phyloP scores from a whole-genome alignment of 345 rosid species.

The Dipteronia dyeriana region DNA sequence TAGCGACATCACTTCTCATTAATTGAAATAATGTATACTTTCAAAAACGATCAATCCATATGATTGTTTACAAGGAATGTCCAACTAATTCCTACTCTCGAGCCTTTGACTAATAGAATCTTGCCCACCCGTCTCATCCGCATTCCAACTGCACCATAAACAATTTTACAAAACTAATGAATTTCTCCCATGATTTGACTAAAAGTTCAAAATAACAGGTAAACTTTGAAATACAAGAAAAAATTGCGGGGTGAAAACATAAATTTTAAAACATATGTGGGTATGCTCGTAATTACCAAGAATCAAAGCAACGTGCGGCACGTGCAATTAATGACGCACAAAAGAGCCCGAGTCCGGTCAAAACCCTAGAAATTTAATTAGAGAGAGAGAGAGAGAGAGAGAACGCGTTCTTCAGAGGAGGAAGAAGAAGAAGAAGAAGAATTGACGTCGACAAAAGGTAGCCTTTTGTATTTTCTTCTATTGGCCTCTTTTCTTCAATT shows the following conservation, averaged over 20 bases:
- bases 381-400: neutral
- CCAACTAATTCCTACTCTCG: no score
- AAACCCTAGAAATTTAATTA: conserved; percentile 25
- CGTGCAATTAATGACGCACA: neutral
- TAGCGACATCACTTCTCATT: no score
- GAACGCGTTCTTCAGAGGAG: neutral
- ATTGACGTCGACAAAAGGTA: conserved; percentile 2
- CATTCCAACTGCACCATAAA: no score
- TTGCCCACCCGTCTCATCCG: no score
- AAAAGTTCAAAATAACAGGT: neutral
- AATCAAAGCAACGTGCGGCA: conserved; percentile 1
- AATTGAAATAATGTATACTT: no score
- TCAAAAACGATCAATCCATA: no score
- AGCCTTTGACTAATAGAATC: no score
- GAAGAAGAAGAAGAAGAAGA: neutral
- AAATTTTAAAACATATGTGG: neutral
- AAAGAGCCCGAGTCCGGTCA: conserved; percentile 17
- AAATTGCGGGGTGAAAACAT: neutral
- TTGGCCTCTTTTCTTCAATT: neutral
- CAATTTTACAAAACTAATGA: no score
- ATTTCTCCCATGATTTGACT: no score
- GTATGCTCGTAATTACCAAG: neutral
- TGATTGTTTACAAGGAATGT: no score
- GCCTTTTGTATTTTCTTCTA: neutral
- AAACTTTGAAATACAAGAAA: neutral